Conservation (phyloP, 2,329 filamentous ascomycete species). For the Incumbomyces delicatus region DNA sequence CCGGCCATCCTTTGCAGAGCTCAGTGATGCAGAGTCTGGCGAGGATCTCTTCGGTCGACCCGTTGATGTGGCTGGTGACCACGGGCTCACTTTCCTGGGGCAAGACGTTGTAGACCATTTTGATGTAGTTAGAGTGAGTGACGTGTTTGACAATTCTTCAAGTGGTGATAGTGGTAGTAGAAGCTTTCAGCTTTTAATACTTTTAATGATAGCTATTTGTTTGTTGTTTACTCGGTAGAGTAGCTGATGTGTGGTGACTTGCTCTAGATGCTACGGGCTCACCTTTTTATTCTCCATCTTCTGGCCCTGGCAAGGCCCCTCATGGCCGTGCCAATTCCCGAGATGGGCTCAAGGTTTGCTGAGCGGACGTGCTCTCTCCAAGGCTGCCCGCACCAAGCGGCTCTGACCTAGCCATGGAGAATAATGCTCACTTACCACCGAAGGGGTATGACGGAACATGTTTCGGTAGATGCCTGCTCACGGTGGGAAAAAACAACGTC, state of each 20-base stretch:
- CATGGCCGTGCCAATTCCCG: not conserved
- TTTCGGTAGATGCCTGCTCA: constrained; percentile 1
- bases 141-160: not conserved
- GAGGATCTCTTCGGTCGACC: constrained; percentile 31
- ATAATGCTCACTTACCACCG: no score
- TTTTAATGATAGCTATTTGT: not conserved
- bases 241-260: not conserved
- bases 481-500: not conserved
- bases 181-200: not conserved
- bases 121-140: not conserved
- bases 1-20: constrained; percentile 46
- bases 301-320: not conserved
- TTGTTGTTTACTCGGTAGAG: not conserved
- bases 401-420: no score
- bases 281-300: not conserved
- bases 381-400: not conserved
- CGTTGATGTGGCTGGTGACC: constrained; percentile 35
- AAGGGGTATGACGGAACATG: no score
- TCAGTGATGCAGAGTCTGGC: constrained; percentile 40
- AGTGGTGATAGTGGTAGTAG: not conserved
- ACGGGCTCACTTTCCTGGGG: constrained; percentile 19
- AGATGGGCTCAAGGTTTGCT: not conserved
- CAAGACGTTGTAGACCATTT: constrained; percentile 22
- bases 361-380: not conserved
- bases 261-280: not conserved